Evolutionary conservation across 345 rosid species (phyloP), one percentile per base, ranked within the genome.

Genomic region (Brassica incana): DNA sequence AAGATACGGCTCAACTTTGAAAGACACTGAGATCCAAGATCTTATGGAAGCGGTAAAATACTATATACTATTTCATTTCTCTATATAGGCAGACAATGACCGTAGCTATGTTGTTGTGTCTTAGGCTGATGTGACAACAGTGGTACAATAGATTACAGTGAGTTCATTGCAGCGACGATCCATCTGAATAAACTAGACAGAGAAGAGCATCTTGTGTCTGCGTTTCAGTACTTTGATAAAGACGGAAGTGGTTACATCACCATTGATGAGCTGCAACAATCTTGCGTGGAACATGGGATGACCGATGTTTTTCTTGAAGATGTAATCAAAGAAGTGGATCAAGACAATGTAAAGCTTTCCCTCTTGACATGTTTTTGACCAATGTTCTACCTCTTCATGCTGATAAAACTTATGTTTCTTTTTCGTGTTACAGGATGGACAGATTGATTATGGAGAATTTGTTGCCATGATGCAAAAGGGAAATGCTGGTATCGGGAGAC

Each of bases 391-490:
- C 64, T 59, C 64, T 59, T 59, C 64, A 8, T 20, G 33, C 32
- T 75, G 65, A 3, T 40, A 40, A 64, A 40, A 16, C 71, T 65
- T 14, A 0, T 25, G 18, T 7, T 8, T 62, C 52, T 38, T 3
- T 29, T 3, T 11, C 12, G 8, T 38, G 38, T 52, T 64, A 48
- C 43, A 96, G 99, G 99, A 96, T 81, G 98, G 99, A 73, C 82
- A 91, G 80, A 96, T 96, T 38, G 99, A 93, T 56, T 96, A 96
- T 43, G 89, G 91, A 52, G 99, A 96, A 83, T 96, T 96, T 85
- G 99, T 87, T 66, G 99, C 98, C 8, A 93, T 93, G 99, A 93
- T 93, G 99, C 98, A 92, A 87, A 96, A 96, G 80, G 97, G 98
- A 56, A 92, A 93, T 65, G 88, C 87, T 0, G 99, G 98, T 73